Base-by-base conservation (phyloP, 1,139 yeast genomes). In the Scheffersomyces cryptocercus region DNA sequence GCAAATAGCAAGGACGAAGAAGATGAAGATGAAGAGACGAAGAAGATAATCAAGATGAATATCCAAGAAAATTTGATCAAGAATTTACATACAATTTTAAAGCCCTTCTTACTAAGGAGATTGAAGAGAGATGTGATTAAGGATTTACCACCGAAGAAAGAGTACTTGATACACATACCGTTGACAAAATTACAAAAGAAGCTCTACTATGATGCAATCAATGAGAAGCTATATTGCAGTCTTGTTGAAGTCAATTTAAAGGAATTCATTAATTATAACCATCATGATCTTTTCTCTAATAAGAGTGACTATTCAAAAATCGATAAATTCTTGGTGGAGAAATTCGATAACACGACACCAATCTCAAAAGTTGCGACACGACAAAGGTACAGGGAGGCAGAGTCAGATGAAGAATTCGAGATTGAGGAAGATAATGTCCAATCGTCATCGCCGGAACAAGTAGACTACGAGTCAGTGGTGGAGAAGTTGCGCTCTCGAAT, bases 21-120 rank as follows among this genome's bases (percentile, higher is more conserved):
- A 29, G 73, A 65, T 30, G 46, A 43, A 8, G 39, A 36, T 32
- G 66, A 61, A 39, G 68, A 65, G 43, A 65, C 68, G 1, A 75
- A 54, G 49, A 63, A 42, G 41, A 51, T 84, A 26, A 79, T 86
- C 30, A 81, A 82, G 47, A 73, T 81, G 28, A 89, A 86, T 55
- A 73, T 85, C 44, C 75, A 87, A 75, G 63, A 79, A 68, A 64
- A 77, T 73, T 68, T 91, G 46, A 81, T 91, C 28, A 73, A 82
- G 20, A 89, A 88, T 55, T 69, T 93, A 47, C 99, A 93, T 60
- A 84, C 95, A 0, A 90, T 93, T 43, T 69, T 93, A 50, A 83
- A 89, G 55, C 99, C 99, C 0, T 93, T 93, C 54, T 66, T 93
- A 35, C 70, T 93, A 38, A 75, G 99, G 54, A 73, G 99, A 47